phyloP scores from a whole-genome alignment of 1,284 basidiomycete genomes.

The Testicularia cyperi region DNA sequence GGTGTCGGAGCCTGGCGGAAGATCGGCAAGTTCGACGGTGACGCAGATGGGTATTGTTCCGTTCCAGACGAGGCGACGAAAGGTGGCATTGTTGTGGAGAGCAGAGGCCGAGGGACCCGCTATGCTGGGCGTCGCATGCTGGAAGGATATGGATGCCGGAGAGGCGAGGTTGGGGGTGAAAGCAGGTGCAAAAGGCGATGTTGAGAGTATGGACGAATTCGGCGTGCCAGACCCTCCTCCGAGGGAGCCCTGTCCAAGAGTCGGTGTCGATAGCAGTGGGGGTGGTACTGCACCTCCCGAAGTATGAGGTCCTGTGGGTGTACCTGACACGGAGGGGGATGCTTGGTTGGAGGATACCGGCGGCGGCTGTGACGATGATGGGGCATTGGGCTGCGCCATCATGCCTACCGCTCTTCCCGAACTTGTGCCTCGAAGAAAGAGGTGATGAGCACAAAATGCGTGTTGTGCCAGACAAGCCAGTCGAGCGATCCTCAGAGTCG shows the following conservation, averaged over 20 bases:
- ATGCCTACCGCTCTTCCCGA: too few species aligned
- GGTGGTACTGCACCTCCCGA: too few species aligned
- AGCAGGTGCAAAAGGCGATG: constrained; percentile 6
- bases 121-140: background rate
- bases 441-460: too few species aligned
- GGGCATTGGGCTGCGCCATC: too few species aligned
- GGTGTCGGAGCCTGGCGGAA: constrained; percentile 29
- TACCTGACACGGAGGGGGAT: too few species aligned
- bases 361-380: too few species aligned
- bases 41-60: constrained; percentile 46
- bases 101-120: background rate
- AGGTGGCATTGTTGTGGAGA: constrained; percentile 7
- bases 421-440: too few species aligned
- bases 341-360: too few species aligned
- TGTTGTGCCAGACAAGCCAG: too few species aligned
- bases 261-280: background rate
- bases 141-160: constrained; percentile 7
- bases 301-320: too few species aligned
- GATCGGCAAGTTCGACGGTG: constrained; percentile 22
- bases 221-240: constrained; percentile 6
- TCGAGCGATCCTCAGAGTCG: too few species aligned
- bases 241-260: background rate
- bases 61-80: constrained; percentile 41
- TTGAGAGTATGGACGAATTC: constrained; percentile 3
- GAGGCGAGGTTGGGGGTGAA: constrained; percentile 4